Evolutionary conservation across 2,329 filamentous ascomycete species (phyloP).

Genomic region (Cladophialophora psammophila): DNA sequence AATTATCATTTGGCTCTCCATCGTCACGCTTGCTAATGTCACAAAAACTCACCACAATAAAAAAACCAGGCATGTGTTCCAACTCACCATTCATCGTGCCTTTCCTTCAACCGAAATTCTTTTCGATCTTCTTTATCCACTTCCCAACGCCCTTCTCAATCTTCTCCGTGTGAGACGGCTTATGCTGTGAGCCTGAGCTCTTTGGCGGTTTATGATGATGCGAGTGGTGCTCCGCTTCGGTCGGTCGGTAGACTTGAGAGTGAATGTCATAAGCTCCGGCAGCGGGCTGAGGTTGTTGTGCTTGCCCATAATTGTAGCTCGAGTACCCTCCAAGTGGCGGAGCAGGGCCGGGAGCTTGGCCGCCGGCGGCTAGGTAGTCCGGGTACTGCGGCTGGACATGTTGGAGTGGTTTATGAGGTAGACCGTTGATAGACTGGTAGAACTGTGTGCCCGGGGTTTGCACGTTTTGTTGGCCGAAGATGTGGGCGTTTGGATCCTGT

Average conservation of each 20-base stretch:
- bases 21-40: slow-evolving; percentile 19
- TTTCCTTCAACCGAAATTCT: slow-evolving; percentile 43
- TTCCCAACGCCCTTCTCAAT: slow-evolving; percentile 54
- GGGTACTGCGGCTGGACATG: slow-evolving; percentile 46
- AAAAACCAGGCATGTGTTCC: not conserved
- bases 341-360: slow-evolving; percentile 10
- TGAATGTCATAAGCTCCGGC: slow-evolving; percentile 52
- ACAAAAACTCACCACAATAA: not conserved
- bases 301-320: slow-evolving; percentile 51
- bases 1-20: not conserved
- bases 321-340: slow-evolving; percentile 49
- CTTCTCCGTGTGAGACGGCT: slow-evolving; percentile 45
- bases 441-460: slow-evolving; percentile 43
- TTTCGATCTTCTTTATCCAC: slow-evolving; percentile 56
- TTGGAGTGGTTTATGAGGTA: slow-evolving; percentile 42
- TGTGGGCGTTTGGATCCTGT: slow-evolving; percentile 35
- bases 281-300: slow-evolving; percentile 36
- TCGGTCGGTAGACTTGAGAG: slow-evolving; percentile 56
- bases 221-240: slow-evolving; percentile 50
- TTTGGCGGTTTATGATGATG: slow-evolving; percentile 43
- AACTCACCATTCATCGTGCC: not conserved
- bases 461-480: slow-evolving; percentile 31
- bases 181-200: slow-evolving; percentile 40
- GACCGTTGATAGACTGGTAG: slow-evolving; percentile 38
- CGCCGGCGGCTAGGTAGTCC: slow-evolving; percentile 42